A percentile compares a stretch with the other conserved stretches of the same genome.
phyloP scores from a whole-genome alignment of 768 basidiomycete species.

The Kondoa malvinella region DNA sequence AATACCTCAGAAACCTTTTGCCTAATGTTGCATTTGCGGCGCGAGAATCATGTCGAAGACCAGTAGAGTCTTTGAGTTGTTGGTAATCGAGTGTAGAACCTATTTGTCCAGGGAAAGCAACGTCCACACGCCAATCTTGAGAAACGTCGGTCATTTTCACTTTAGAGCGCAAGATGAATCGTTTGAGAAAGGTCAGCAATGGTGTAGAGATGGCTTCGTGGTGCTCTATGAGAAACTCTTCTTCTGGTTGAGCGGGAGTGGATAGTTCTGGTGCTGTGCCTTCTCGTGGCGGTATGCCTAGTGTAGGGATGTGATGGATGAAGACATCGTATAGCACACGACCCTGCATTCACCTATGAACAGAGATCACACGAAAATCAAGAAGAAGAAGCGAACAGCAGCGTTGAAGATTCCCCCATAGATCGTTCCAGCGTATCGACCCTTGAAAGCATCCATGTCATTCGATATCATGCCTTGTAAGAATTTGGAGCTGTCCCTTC shows the following conservation, averaged over 20 bases:
- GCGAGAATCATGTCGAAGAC: neutral
- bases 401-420: constrained; percentile 24
- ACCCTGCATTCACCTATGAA: constrained; percentile 41
- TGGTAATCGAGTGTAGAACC: neutral
- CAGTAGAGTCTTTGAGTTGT: constrained; percentile 25
- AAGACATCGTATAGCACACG: constrained; percentile 78
- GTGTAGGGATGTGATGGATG: constrained; percentile 47
- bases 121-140: constrained; percentile 37
- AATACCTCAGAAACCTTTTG: neutral
- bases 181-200: constrained; percentile 56
- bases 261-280: constrained; percentile 42
- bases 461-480: constrained; percentile 28
- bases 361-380: neutral
- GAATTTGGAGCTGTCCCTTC: constrained; percentile 23
- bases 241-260: constrained; percentile 15
- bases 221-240: constrained; percentile 24
- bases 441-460: constrained; percentile 14
- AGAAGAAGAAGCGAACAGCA: constrained; percentile 12
- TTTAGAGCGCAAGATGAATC: constrained; percentile 71
- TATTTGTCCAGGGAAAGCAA: constrained; percentile 21
- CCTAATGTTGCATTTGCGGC: neutral
- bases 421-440: neutral
- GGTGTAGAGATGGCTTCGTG: constrained; percentile 31
- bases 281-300: constrained; percentile 58
- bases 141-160: constrained; percentile 66